A percentile compares a stretch with the other conserved stretches of the same genome.
Conservation (phyloP, 1,139 yeast species). For the Entelexis paramagnoliae region DNA sequence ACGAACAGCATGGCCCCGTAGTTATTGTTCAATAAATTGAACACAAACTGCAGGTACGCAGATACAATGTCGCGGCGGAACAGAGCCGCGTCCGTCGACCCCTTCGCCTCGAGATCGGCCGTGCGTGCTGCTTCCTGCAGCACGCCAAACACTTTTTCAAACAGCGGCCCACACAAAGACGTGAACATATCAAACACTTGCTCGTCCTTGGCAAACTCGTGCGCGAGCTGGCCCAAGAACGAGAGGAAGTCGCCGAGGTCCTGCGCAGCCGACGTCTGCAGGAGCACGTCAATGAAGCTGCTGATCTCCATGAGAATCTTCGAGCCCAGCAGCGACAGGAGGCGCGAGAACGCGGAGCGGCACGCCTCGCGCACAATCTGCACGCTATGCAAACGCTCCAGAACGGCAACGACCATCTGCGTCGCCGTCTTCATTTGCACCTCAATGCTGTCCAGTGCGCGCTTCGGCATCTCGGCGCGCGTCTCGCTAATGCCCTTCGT, state of each 20-base stretch:
- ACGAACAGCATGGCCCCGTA: constrained; percentile 59
- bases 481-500: constrained; percentile 65
- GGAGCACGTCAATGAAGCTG: constrained; percentile 60
- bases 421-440: constrained; percentile 58
- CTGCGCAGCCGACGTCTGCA: constrained; percentile 47
- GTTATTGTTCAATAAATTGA: constrained; percentile 64
- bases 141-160: constrained; percentile 50
- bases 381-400: constrained; percentile 59
- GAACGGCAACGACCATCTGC: constrained; percentile 71
- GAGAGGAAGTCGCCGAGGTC: constrained; percentile 77
- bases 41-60: constrained; percentile 57
- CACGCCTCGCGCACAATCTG: constrained; percentile 76
- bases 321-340: constrained; percentile 62
- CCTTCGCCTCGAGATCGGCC: constrained; percentile 30
- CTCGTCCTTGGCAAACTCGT: constrained; percentile 57
- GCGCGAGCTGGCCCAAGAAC: constrained; percentile 81
- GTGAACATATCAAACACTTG: constrained; percentile 64
- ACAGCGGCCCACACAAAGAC: constrained; percentile 61
- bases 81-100: constrained; percentile 37
- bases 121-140: constrained; percentile 39
- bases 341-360: constrained; percentile 75
- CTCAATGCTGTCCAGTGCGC: constrained; percentile 16
- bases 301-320: constrained; percentile 48
- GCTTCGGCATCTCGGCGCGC: constrained; percentile 11
- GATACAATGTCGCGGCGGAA: constrained; percentile 45